Percentiles rank a stretch among this genome's conserved stretches.
Conservation (phyloP, 73 alveolate genomes). For the Blepharisma stoltei region DNA sequence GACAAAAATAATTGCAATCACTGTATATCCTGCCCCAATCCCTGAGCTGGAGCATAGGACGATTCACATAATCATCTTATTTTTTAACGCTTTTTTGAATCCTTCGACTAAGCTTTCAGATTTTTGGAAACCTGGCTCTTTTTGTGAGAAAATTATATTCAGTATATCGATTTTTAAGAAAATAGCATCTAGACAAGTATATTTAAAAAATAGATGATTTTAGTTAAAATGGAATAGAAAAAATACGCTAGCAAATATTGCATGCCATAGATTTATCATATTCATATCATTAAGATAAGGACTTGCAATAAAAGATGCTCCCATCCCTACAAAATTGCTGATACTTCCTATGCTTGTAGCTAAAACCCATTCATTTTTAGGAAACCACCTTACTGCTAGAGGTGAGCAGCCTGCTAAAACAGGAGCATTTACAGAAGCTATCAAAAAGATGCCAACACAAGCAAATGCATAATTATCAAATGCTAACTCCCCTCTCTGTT, state of each 20-base stretch:
- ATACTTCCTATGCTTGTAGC: constrained; percentile 22
- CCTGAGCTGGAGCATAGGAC: constrained; percentile 6
- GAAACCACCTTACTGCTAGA: constrained; percentile 17
- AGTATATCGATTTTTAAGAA: neutral
- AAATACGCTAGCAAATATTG: too few species aligned
- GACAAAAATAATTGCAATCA: constrained; percentile 7
- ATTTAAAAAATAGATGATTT: neutral
- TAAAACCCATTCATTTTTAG: constrained; percentile 2
- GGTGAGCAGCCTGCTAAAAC: constrained; percentile 31
- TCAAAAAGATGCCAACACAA: neutral
- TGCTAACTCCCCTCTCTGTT: neutral
- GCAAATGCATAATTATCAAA: neutral
- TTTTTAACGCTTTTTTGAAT: too few species aligned
- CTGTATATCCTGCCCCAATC: constrained; percentile 25
- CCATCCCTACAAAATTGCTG: constrained; percentile 29
- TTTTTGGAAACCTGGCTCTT: neutral
- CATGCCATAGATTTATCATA: too few species aligned
- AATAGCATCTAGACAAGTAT: neutral
- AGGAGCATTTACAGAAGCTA: constrained; percentile 21
- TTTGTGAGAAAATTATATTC: neutral
- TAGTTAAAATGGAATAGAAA: neutral
- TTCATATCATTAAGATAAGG: constrained; percentile 8
- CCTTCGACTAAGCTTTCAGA: too few species aligned
- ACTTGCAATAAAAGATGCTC: neutral
- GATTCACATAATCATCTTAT: too few species aligned